Base-by-base conservation (phyloP, 768 basidiomycete species). In the Hemileccinum rubropunctum region DNA sequence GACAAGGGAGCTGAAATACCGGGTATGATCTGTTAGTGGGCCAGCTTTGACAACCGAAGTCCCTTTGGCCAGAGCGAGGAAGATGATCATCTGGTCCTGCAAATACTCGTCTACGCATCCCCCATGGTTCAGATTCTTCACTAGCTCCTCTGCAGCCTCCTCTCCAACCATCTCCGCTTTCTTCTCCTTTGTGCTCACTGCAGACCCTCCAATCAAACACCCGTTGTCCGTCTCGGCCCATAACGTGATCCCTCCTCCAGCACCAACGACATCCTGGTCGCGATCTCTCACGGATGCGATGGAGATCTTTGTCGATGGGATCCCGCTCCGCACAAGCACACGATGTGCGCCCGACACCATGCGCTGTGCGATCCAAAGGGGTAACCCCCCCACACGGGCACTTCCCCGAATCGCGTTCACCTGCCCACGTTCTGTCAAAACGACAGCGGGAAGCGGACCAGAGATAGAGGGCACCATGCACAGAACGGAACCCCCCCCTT, bases 71-170 rank as follows among this genome's bases (percentile, higher is more conserved):
- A 91, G 73, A 9, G 86, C 86, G 69, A 90, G 79, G 60, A 88
- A 83, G 33, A 90, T 78, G 40, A 90, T 81, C 17, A 90, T 83
- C 60, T 91, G 88, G 64, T 91, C 89, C 73, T 88, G 79, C 58
- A 80, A 49, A 60, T 77, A 71, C 50, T 78, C 88, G 53, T 91
- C 89, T 2, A 90, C 82, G 55, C 84, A 87, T 26, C 86, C 87
- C 6, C 76, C 84, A n/a, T 79, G 75, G 12, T 74, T 63, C 48
- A 90, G 58, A 41, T 82, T 86, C 50, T 70, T 70, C 32, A 80
- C 58, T 9, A 90, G 64, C 53, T 84, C 80, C 13, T 70, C 61
- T 3, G 83, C 88, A 17, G 88, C 88, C 48, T 76, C 75, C 37
- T 73, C 70, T 12, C 86, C 88, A 9, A 87, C 76, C 2, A 56